These are phyloP conservation scores for Zygoascus flipseniorum DNA, from an alignment of 805 yeast genomes.

Conservation along the genomic window DNA sequence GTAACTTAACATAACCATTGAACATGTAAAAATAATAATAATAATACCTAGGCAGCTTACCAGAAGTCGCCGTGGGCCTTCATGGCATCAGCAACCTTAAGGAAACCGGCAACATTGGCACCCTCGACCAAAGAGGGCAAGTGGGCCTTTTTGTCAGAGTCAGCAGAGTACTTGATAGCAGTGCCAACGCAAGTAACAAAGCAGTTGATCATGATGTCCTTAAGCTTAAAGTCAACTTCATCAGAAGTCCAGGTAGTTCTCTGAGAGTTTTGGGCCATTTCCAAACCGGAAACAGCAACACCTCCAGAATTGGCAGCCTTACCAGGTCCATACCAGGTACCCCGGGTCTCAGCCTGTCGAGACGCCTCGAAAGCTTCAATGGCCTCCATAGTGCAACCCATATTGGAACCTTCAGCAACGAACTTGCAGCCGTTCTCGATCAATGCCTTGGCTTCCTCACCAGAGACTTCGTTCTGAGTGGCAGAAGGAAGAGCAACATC, in stretches of 20 bases:
- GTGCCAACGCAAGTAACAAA: constrained; percentile 89
- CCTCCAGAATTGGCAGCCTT: constrained; percentile 99
- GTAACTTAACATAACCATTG: neutral
- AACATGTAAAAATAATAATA: constrained; percentile 1
- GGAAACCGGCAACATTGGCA: constrained; percentile 98
- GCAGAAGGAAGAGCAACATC: constrained; percentile 98
- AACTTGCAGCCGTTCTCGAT: constrained; percentile 85
- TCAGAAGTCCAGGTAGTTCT: constrained; percentile 85
- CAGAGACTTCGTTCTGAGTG: constrained; percentile 96
- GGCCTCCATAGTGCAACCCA: constrained; percentile 98
- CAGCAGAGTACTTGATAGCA: constrained; percentile 70
- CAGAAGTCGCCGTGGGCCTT: constrained; percentile 85
- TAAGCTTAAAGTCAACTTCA: constrained; percentile 85
- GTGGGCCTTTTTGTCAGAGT: constrained; percentile 41
- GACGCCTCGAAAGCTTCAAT: constrained; percentile 78
- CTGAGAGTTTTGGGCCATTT: constrained; percentile 99
- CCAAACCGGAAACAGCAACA: constrained; percentile 96
- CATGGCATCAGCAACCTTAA: constrained; percentile 98
- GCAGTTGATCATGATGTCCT: constrained; percentile 87
- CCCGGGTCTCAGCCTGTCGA: constrained; percentile 23
- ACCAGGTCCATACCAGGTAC: constrained; percentile 98
- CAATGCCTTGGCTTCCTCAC: constrained; percentile 92
- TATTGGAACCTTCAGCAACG: constrained; percentile 98
- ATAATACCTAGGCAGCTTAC: constrained; percentile 13
- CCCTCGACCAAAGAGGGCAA: constrained; percentile 96